Evolutionary conservation across 1,284 basidiomycete species (phyloP), one percentile per base, ranked within the genome.

Genomic region (Naganishia cerealis): DNA sequence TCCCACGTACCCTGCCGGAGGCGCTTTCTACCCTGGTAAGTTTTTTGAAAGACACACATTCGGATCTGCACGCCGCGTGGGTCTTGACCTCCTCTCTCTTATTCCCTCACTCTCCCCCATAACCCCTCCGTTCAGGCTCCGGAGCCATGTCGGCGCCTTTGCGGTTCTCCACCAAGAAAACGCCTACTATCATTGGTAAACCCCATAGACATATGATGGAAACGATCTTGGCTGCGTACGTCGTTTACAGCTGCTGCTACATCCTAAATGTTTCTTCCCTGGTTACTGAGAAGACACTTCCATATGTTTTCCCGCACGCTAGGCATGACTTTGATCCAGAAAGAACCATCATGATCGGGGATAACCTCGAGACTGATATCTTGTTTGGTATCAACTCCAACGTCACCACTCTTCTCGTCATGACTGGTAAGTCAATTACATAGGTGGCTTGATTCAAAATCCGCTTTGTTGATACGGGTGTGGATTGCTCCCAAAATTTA

Each of bases 181-280:
- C 87, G 68, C 92, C 94, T 0, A 82, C 90, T 0, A 86, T 88
- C 66, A 90, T 94, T 57, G 95, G 95, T 21, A 99, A 99, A 81
- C 96, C 95, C 15, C 86, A 91, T 72, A 86, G 85, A 75, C 90
- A 89, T 38, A 95, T 99, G 91, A 83, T 99, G 72, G 94, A 98
- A 78, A 93, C 92, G 77, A 94, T 99, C 79, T 88, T 89, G 73
- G 90, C 92, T n/a, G 94, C 94, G 92, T 94, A 94, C 73, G 78
- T 90, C 54, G 93, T 91, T 76, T 90, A 97, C 78, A 89, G 90
- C 50, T 81, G 84, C 67, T 84, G 88, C 57, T 93, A 94, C 0
- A 86, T 98, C 75, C 96, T 99, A 90, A 85, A 98, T 48, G 94
- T 95, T 52, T 95, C 98, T 80, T 87, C 95, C 68, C 84, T 99